Base-by-base conservation (phyloP, 805 yeast species). In the Cyberlindnera maritima region DNA sequence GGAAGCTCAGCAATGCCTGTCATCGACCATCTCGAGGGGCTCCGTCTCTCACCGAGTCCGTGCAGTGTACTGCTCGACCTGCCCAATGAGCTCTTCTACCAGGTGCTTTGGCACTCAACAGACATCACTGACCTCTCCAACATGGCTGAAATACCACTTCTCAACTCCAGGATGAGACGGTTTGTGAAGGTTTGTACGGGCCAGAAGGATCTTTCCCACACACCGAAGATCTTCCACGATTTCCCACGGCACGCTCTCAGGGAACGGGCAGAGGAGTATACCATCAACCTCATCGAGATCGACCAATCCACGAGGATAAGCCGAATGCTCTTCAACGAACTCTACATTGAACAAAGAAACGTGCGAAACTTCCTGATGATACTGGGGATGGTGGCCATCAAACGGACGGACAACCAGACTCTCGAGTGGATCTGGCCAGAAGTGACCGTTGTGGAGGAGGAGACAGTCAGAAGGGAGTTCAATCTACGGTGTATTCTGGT, bases 361-460 rank as follows among this genome's bases (percentile, higher is more conserved):
- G 39, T 47, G 17, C 39, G 47, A 2, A 43, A 43, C 34, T 36
- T 34, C 13, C 25, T 47, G 2, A 32, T 47, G n/a, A 20, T 36
- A 8, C 36, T 40, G 4, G 43, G 46, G 4, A 29, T 47, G 43
- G 15, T n/a, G 9, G 44, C 19, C 2, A 21, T 47, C 13, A 18
- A 33, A 14, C 35, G 46, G 20, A 20, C 15, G 5, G 39, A 29
- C 8, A 21, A 23, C 12, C 23, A 39, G n/a, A 21, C 41, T 6
- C 37, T 47, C 13, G 41, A 47, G 31, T 47, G 46, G 44, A 36
- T 43, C 23, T 47, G 47, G 44, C 50, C 50, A 15, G 50, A 47
- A 19, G 36, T 47, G 9, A 43, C 44, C 13, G 32, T 42, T 25
- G 47, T 40, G 9, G 50, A 47, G 26, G 29, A n/a, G n/a, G 47